Evolutionary conservation across 768 basidiomycete species (phyloP), one percentile per base, ranked within the genome.

Genomic region (Mycena galopus): DNA sequence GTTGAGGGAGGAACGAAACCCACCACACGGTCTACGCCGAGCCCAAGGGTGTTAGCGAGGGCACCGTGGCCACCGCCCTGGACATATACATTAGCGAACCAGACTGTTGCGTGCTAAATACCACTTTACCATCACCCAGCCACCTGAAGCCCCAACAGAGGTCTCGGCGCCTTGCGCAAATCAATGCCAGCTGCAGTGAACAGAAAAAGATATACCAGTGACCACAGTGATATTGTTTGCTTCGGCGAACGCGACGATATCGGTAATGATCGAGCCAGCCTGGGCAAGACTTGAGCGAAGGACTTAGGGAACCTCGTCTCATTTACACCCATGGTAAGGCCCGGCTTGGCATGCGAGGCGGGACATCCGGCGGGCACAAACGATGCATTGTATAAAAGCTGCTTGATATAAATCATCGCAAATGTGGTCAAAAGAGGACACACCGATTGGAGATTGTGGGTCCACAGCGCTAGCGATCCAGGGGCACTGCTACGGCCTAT

Each of bases 1-100:
- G 21, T 14, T 70, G 14, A 60, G 29, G 12, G 17, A 39, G 17
- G 66, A 56, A 25, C 9, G 27, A 27, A 16, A 57, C 78, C 23
- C 29, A 79, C 79, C 47, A 78, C 78, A 27, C 78, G 75, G 62
- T 79, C 79, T 0, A 76, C 78, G 8, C 77, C 79, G 23, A 80
- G 65, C 19, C 79, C 79, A 27, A 77, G 74, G 16, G 75, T 78
- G 39, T 78, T 77, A 27, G 76, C 59, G 4, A 78, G 70, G 7
- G 73, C 39, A 33, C 77, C 74, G 50, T 78, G 77, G 30, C 77
- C 77, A 35, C 77, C 77, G n/a, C 77, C 77, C 77, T 78, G 30
- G 21, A 17, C n/a, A n/a, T 25, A 14, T 29, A 55, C 44, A 25
- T 56, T 30, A 62, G 50, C n/a, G 1, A 51, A 55, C 27, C 29